Base-by-base conservation (phyloP, 257 asterid species). In the Nicotiana attenuata region DNA sequence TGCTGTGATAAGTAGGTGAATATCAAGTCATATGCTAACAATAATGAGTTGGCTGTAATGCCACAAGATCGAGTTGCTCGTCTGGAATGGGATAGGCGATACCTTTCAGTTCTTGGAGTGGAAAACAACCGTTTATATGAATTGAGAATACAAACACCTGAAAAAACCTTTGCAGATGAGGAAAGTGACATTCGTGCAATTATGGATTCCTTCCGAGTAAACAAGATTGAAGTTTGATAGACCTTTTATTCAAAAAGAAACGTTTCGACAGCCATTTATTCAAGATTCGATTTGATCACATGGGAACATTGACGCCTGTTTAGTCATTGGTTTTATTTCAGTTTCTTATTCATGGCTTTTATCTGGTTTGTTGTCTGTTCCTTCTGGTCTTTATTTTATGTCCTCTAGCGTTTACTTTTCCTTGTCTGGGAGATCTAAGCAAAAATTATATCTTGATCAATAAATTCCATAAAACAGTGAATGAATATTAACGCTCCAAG, bases 41-140 rank as follows among this genome's bases (percentile, higher is more conserved):
- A 96, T 92, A 96, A 96, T 57, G 97, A 96, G 55, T 81, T 96
- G 85, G 99, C 99, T 17, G 95, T 96, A 26, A 94, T 94, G 98
- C 99, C 99, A 59, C 79, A 91, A 82, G 92, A 93, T 61, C 87
- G 98, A 17, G 92, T 95, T 88, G 94, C 85, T 56, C 87, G 93
- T 76, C 82, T 92, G 83, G 99, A 95, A 85, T 93, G 99, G 98
- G 83, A 95, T 80, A 88, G 97, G 60, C 93, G 94, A 78, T 95
- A 95, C 76, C 97, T 93, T 68, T 92, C 99, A 0, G 97, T 95
- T 83, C 97, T 95, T 77, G 98, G 99, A 88, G 99, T 93, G 68
- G 99, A 92, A 90, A 95, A 95, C 88, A 95, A 93, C 78, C 86
- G 89, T 52, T 80, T 95, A 17, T 95, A 95, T 53, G 95, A 87